Evolutionary conservation across 345 rosid genomes (phyloP).

Genomic region (Citrus cavaleriei): DNA sequence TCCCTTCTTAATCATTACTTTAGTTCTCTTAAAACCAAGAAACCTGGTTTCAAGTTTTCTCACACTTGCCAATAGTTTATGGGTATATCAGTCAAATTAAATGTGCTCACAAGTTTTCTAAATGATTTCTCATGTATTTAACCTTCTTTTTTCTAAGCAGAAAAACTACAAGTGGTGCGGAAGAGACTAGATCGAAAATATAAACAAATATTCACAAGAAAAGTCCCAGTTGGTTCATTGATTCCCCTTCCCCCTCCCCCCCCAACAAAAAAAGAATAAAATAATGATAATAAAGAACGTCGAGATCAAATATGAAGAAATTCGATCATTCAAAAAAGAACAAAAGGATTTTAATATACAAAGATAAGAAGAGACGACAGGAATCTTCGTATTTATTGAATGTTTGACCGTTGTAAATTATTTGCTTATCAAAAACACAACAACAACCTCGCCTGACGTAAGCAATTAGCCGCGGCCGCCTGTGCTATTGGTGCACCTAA

Average conservation of each 20-base stretch:
- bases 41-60: not conserved
- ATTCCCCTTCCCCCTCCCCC: too few species aligned
- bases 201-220: not conserved
- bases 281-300: not conserved
- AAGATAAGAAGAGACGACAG: not conserved
- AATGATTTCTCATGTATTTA: not conserved
- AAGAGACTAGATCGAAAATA: not conserved
- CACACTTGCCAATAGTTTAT: not conserved
- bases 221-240: not conserved
- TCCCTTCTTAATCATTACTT: constrained; percentile 9
- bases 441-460: not conserved
- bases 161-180: not conserved
- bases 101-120: not conserved
- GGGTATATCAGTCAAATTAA: not conserved
- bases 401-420: not conserved
- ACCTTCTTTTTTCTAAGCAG: not conserved
- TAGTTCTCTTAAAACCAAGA: not conserved
- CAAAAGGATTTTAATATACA: not conserved
- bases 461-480: not conserved
- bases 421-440: not conserved
- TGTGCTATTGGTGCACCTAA: not conserved
- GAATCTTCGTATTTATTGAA: not conserved
- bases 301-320: not conserved
- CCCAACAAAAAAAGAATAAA: not conserved
- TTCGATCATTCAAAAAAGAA: not conserved